Evolutionary conservation across 2,329 filamentous ascomycete species (phyloP).

Genomic region (Escovopsis sp.): DNA sequence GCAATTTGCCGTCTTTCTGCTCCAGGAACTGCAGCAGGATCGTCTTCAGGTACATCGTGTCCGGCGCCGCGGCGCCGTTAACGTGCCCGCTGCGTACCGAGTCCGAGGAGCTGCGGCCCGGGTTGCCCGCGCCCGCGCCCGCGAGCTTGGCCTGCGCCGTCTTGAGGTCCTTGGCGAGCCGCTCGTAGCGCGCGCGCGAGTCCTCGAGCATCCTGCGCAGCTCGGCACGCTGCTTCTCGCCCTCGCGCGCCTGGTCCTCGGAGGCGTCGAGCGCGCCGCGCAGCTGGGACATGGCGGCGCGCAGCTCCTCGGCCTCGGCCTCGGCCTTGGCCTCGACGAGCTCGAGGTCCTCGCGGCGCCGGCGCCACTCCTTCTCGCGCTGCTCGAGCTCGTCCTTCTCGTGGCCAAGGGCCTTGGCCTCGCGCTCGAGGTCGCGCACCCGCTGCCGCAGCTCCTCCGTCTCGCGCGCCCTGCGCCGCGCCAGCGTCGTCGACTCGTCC

Average conservation of each 20-base stretch:
- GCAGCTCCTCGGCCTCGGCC: constrained; percentile 62
- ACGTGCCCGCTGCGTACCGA: constrained; percentile 20
- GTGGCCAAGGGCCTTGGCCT: constrained; percentile 52
- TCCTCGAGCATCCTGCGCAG: constrained; percentile 67
- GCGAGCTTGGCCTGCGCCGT: constrained; percentile 32
- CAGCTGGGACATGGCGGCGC: constrained; percentile 61
- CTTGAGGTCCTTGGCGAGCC: constrained; percentile 55
- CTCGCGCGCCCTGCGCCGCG: constrained; percentile 64
- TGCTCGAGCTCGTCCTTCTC: constrained; percentile 68
- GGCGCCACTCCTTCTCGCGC: constrained; percentile 59
- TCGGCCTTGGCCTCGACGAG: constrained; percentile 50
- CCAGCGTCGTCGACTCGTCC: constrained; percentile 70
- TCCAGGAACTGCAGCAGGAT: constrained; percentile 70
- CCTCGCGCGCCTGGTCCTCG: constrained; percentile 69
- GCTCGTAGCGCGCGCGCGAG: constrained; percentile 61
- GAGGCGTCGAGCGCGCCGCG: constrained; percentile 73
- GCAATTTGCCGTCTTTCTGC: constrained; percentile 62
- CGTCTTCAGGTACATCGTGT: constrained; percentile 61
- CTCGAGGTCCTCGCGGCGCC: constrained; percentile 63
- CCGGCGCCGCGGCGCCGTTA: constrained; percentile 18
- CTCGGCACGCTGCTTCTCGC: constrained; percentile 69
- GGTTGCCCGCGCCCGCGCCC: constrained; percentile 23
- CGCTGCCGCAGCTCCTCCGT: constrained; percentile 71
- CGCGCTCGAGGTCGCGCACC: constrained; percentile 67
- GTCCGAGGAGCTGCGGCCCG: constrained; percentile 28